phyloP scores from a whole-genome alignment of 441 rosid genomes.

The Capsella rubella region DNA sequence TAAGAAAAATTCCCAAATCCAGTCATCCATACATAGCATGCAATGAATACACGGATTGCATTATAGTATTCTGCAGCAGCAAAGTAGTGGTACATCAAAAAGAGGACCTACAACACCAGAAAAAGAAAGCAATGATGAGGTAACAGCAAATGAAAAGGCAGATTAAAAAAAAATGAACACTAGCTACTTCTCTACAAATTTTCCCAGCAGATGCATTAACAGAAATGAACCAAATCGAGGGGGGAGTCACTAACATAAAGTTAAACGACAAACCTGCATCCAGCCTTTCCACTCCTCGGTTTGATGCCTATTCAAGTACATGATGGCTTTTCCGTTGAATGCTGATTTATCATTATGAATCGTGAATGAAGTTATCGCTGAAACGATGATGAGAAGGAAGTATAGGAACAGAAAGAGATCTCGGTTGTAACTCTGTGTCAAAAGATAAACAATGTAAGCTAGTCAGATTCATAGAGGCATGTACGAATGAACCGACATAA shows the following conservation, averaged over 20 bases:
- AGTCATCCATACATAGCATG: conserved; percentile 91
- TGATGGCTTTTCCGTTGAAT: conserved; percentile 67
- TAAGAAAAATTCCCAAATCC: conserved; percentile 88
- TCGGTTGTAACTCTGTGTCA: conserved; percentile 68
- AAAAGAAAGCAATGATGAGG: conserved; percentile 28
- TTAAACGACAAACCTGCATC: conserved; percentile 78
- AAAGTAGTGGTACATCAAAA: conserved; percentile 89
- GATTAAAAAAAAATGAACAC: conserved; percentile 9
- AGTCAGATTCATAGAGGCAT: conserved; percentile 34
- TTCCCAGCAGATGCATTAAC: conserved; percentile 14
- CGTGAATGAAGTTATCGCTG: conserved; percentile 73
- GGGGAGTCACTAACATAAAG: conserved; percentile 21
- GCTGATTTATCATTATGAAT: conserved; percentile 75
- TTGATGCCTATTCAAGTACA: conserved; percentile 83
- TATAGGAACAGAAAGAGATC: conserved; percentile 80
- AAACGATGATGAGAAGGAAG: conserved; percentile 79
- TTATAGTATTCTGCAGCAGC: conserved; percentile 79
- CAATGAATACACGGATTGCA: conserved; percentile 80
- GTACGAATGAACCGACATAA: neutral
- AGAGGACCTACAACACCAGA: conserved; percentile 64
- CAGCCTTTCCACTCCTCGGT: conserved; percentile 95
- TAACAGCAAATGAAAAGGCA: conserved; percentile 16
- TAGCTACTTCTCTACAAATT: conserved; percentile 19
- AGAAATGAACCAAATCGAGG: conserved; percentile 8
- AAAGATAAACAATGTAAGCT: conserved; percentile 30